Conservation (phyloP, 1,139 yeast species). For the Candida gigantensis region DNA sequence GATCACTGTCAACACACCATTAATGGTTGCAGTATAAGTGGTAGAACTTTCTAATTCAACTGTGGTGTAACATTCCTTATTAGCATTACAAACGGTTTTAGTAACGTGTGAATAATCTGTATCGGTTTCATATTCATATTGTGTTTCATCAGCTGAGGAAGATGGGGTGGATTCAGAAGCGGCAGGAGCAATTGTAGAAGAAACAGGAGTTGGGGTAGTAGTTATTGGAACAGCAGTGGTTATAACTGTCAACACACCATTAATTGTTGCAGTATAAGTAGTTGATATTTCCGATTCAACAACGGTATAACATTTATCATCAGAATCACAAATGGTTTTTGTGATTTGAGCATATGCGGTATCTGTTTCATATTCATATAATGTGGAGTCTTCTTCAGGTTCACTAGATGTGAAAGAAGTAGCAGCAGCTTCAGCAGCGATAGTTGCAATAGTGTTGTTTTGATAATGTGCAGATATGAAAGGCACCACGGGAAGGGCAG, state of each 20-base stretch:
- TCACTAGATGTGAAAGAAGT: conserved; percentile 4
- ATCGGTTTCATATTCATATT: conserved; percentile 28
- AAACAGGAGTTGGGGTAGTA: conserved; percentile 20
- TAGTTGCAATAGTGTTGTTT: conserved; percentile 10
- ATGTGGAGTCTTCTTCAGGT: conserved; percentile 2
- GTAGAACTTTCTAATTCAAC: conserved; percentile 33
- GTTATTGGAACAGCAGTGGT: conserved; percentile 15
- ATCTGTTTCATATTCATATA: conserved; percentile 33
- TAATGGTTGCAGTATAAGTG: conserved; percentile 41
- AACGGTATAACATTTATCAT: conserved; percentile 35
- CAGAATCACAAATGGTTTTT: conserved; percentile 36
- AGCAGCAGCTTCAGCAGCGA: conserved; percentile 12
- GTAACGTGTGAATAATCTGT: conserved; percentile 25
- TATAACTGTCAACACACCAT: conserved; percentile 42
- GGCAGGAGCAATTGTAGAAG: conserved; percentile 9
- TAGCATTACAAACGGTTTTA: conserved; percentile 34
- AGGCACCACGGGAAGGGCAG: conserved; percentile 13
- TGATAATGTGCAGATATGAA: conserved; percentile 9
- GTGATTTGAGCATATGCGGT: conserved; percentile 26
- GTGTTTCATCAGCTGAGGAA: conserved; percentile 12
- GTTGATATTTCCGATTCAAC: conserved; percentile 36
- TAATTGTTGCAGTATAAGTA: conserved; percentile 41
- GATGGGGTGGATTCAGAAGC: conserved; percentile 8
- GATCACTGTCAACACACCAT: conserved; percentile 39
- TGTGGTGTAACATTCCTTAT: conserved; percentile 32